Conservation (phyloP, 1,284 basidiomycete species). For the Pascua guehoae region DNA sequence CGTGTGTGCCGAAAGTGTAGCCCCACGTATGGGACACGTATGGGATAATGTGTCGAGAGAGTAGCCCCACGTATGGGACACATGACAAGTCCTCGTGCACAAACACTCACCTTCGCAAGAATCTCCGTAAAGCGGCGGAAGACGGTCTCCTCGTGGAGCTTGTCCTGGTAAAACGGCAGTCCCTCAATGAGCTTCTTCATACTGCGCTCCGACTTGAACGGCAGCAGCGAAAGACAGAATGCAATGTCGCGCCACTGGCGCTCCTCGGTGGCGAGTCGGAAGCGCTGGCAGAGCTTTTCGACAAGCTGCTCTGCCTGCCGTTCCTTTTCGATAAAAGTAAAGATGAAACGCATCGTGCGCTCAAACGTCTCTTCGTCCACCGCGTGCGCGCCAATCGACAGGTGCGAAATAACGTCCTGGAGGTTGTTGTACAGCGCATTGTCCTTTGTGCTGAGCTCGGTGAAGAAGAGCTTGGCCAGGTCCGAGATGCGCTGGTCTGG, state of each 20-base stretch:
- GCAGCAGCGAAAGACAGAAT: slow-evolving; percentile 87
- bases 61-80: background rate
- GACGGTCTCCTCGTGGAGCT: slow-evolving; percentile 82
- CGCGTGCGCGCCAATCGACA: slow-evolving; percentile 88
- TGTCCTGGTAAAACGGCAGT: slow-evolving; percentile 87
- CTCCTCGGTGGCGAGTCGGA: slow-evolving; percentile 80
- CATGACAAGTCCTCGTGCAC: slow-evolving; percentile 38
- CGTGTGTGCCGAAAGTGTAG: slow-evolving; percentile 45
- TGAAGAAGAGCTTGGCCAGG: slow-evolving; percentile 95
- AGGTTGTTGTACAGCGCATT: slow-evolving; percentile 99
- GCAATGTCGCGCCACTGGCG: slow-evolving; percentile 98
- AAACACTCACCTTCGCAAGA: slow-evolving; percentile 59
- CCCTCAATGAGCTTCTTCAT: slow-evolving; percentile 96
- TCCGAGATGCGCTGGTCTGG: slow-evolving; percentile 84
- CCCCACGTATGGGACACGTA: too few relatives aligned
- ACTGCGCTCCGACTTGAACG: slow-evolving; percentile 94
- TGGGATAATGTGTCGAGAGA: slow-evolving; percentile 53
- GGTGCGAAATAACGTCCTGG: slow-evolving; percentile 91
- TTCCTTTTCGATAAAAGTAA: slow-evolving; percentile 97
- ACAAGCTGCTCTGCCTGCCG: slow-evolving; percentile 94
- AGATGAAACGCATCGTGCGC: slow-evolving; percentile 91
- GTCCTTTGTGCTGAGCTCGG: slow-evolving; percentile 89
- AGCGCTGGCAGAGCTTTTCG: slow-evolving; percentile 91
- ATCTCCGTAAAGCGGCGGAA: slow-evolving; percentile 86
- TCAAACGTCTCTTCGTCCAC: slow-evolving; percentile 91